phyloP scores from a whole-genome alignment of 768 basidiomycete genomes.

The Trametes villosa region DNA sequence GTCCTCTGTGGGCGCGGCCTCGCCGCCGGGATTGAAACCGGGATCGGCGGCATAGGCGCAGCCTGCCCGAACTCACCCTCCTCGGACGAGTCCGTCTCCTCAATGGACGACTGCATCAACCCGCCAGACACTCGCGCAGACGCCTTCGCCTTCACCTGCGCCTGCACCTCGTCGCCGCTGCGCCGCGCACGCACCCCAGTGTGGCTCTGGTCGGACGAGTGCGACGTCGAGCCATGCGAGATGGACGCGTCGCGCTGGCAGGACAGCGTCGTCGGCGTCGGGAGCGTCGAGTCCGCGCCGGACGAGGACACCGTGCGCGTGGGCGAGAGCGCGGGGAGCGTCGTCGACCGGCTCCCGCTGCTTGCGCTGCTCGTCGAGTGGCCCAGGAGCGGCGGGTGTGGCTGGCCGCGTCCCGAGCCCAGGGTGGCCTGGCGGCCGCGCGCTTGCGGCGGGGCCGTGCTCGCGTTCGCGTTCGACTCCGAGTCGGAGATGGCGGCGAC shows the following conservation, averaged over 20 bases:
- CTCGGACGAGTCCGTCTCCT: conserved; percentile 15
- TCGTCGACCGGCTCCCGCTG: conserved; percentile 10
- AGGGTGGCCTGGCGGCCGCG: conserved; percentile 6
- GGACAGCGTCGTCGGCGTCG: conserved; percentile 27
- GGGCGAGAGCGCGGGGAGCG: conserved; percentile 31
- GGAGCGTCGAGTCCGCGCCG: conserved; percentile 24
- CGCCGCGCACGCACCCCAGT: neutral
- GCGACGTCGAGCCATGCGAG: conserved; percentile 18
- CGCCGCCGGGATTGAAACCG: neutral
- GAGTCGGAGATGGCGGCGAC: conserved; percentile 7
- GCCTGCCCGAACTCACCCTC: conserved; percentile 9
- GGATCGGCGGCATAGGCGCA: neutral
- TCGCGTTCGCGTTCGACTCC: conserved; percentile 3
- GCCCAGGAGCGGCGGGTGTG: conserved; percentile 8
- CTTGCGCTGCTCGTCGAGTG: conserved; percentile 7
- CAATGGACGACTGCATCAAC: conserved; percentile 14
- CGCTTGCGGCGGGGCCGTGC: neutral
- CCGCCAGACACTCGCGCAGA: neutral
- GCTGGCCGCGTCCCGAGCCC: neutral
- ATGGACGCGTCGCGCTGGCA: conserved; percentile 16
- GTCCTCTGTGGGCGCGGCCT: conserved; percentile 5
- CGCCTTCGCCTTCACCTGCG: neutral
- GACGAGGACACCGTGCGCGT: conserved; percentile 29
- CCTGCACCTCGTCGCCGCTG: neutral
- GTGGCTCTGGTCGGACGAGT: conserved; percentile 18